Evolutionary conservation across 441 rosid species (phyloP), one percentile per base, ranked within the genome.

Genomic region (Capsella rubella): DNA sequence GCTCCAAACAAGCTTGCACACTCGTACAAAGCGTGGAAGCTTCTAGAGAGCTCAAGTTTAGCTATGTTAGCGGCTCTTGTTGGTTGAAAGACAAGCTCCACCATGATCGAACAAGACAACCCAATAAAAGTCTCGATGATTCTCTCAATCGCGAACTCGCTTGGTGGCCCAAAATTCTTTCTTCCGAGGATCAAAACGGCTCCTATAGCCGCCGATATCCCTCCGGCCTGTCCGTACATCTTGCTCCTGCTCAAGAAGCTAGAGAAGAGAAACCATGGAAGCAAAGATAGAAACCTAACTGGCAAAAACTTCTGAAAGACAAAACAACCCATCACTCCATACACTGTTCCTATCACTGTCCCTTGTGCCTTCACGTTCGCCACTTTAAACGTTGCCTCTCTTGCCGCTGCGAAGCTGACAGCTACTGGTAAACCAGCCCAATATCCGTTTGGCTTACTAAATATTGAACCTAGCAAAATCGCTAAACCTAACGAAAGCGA

Each of bases 351-450:
- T 14, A 91, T 67, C 11, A 90, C 98, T n/a, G 97, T 90, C 66
- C 98, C 98, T 78, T 91, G 97, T 10, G 95, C 93, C 78, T 85
- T 91, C n/a, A 87, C 78, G 47, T 93, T 93, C 1, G 97, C 87
- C 58, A 84, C 84, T 76, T 80, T 86, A 69, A 91, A 93, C 35
- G 96, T 89, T 1, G 97, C 86, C 72, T 93, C 92, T 67, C 98
- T 84, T 1, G 81, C 81, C 0, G 88, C 65, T 2, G 89, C 90
- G 0, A 89, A 56, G 76, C 90, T 87, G 79, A 90, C 65, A 3
- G 97, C 96, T 12, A 94, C 87, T 0, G 95, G 85, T 12, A 94
- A 84, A 55, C 89, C 96, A 37, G 98, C 85, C 98, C 98, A 94
- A 57, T 58, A 85, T 8, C 92, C 96, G 47, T 91, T 79, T 5